Evolutionary conservation across 2,329 filamentous ascomycete genomes (phyloP).

Genomic region (Hymenotorrendiella dingleyae): DNA sequence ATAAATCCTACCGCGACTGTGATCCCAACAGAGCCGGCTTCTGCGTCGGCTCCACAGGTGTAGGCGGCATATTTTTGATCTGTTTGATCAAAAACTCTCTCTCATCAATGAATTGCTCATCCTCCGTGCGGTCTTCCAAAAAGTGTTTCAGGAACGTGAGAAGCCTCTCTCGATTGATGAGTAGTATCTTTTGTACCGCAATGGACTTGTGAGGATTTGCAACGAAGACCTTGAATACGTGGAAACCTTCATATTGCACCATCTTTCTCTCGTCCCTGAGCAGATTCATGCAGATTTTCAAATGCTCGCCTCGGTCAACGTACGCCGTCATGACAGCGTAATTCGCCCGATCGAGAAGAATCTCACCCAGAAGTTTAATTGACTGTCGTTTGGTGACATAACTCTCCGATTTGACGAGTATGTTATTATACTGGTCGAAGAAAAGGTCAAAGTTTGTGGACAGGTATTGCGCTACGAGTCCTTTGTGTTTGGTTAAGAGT

Average conservation of each 20-base stretch:
- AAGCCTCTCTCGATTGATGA: constrained; percentile 92
- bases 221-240: constrained; percentile 99
- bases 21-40: constrained; percentile 30
- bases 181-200: constrained; percentile 87
- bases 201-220: constrained; percentile 98
- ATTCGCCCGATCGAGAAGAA: constrained; percentile 89
- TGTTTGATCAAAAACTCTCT: constrained; percentile 95
- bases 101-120: constrained; percentile 98
- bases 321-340: constrained; percentile 98
- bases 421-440: constrained; percentile 83
- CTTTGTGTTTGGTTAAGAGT: constrained; percentile 89
- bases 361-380: constrained; percentile 93
- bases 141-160: constrained; percentile 86
- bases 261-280: constrained; percentile 93
- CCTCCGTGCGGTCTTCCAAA: constrained; percentile 88
- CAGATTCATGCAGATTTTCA: constrained; percentile 98
- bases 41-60: constrained; percentile 41
- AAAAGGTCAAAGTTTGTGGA: constrained; percentile 88
- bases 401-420: constrained; percentile 83
- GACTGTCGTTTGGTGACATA: constrained; percentile 98
- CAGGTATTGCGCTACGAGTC: constrained; percentile 81
- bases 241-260: constrained; percentile 99
- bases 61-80: constrained; percentile 64
- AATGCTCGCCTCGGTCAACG: constrained; percentile 88
- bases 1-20: constrained; percentile 20